These are phyloP conservation scores for Cutaneotrichosporon daszewskae DNA, from an alignment of 1,284 basidiomycete genomes.

Conservation along the genomic window DNA sequence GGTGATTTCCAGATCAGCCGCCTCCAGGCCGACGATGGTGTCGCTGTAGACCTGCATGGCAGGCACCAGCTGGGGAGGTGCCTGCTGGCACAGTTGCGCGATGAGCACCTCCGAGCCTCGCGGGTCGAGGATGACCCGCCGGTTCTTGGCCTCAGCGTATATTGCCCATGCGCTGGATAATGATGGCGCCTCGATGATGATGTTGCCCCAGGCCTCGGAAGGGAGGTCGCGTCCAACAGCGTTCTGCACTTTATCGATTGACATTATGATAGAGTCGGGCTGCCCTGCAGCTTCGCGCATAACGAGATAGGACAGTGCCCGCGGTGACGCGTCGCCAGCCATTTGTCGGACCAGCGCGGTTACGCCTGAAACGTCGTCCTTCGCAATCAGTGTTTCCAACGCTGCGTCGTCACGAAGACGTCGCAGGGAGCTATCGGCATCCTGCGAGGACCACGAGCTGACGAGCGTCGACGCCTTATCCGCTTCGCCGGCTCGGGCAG, in stretches of 20 bases:
- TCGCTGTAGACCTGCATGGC: conserved; percentile 21
- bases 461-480: too few relatives aligned
- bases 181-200: conserved; percentile 7
- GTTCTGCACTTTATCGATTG: conserved; percentile 13
- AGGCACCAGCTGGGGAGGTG: conserved; percentile 10
- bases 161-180: conserved; percentile 16
- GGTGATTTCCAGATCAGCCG: neutral
- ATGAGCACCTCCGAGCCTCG: conserved; percentile 21
- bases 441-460: too few relatives aligned
- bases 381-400: too few relatives aligned
- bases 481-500: too few relatives aligned
- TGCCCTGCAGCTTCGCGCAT: too few relatives aligned
- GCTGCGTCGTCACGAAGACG: too few relatives aligned
- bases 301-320: too few relatives aligned
- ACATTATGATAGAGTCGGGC: too few relatives aligned
- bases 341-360: too few relatives aligned
- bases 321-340: too few relatives aligned
- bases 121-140: conserved; percentile 10
- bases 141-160: conserved; percentile 17
- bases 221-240: conserved; percentile 5
- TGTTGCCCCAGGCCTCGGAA: conserved; percentile 16
- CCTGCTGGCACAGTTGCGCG: conserved; percentile 14
- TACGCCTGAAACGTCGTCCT: conserved; percentile 14
- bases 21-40: conserved; percentile 3
- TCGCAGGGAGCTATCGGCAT: too few relatives aligned